Evolutionary conservation across 2,329 filamentous ascomycete species (phyloP).

Genomic region (Thermothelomyces thermophilus): DNA sequence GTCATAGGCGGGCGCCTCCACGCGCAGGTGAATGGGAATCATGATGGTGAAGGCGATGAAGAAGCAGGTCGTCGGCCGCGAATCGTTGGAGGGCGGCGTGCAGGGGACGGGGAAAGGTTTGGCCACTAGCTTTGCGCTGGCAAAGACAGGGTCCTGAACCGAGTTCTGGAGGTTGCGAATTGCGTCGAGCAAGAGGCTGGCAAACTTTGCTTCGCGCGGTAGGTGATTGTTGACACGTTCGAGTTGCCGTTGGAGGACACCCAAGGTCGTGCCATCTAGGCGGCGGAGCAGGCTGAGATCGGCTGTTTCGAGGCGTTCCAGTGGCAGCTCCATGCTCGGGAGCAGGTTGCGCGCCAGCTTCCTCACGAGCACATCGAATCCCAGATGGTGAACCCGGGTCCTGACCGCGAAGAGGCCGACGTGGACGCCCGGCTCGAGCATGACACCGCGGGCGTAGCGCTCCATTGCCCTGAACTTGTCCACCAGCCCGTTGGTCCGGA

Average conservation of each 20-base stretch:
- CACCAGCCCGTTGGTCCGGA: slow-evolving; percentile 56
- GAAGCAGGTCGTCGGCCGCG: slow-evolving; percentile 24
- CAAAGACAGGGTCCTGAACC: slow-evolving; percentile 36
- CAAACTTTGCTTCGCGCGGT: slow-evolving; percentile 18
- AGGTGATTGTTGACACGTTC: slow-evolving; percentile 27
- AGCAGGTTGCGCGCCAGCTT: slow-evolving; percentile 52
- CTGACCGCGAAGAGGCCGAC: slow-evolving; percentile 53
- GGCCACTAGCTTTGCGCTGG: slow-evolving; percentile 35
- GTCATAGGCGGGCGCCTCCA: slow-evolving; percentile 45
- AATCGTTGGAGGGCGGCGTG: slow-evolving; percentile 16
- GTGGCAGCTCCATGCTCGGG: slow-evolving; percentile 50
- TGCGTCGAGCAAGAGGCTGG: slow-evolving; percentile 25
- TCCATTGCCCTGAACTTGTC: slow-evolving; percentile 58
- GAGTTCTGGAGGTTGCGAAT: slow-evolving; percentile 33
- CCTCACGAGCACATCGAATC: slow-evolving; percentile 58
- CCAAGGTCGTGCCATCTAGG: slow-evolving; percentile 40
- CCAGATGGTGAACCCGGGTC: slow-evolving; percentile 43
- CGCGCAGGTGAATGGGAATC: slow-evolving; percentile 52
- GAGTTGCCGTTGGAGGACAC: slow-evolving; percentile 34
- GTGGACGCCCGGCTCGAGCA: slow-evolving; percentile 48
- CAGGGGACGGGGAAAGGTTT: slow-evolving; percentile 36
- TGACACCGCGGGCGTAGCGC: slow-evolving; percentile 42
- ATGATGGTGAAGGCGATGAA: slow-evolving; percentile 55
- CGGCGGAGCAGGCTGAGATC: slow-evolving; percentile 49
- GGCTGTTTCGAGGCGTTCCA: slow-evolving; percentile 46